Percentiles rank a stretch among this genome's conserved stretches.
Conservation (phyloP, 805 yeast species). For the Hanseniaspora mollemarum region DNA sequence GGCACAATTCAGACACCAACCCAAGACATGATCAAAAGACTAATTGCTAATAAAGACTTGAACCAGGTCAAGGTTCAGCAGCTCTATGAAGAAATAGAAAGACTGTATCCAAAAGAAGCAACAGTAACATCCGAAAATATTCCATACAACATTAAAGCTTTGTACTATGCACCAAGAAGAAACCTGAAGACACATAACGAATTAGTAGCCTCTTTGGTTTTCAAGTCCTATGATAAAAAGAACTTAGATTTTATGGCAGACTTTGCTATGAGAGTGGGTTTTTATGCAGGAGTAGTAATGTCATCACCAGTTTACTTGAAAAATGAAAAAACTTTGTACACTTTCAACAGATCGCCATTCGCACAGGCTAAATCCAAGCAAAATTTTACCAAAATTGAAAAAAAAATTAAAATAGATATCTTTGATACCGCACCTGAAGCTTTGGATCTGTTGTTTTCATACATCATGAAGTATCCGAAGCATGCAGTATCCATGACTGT, state of each 20-base stretch:
- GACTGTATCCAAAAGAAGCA: constrained; percentile 18
- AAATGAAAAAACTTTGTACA: constrained; percentile 75
- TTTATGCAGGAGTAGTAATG: constrained; percentile 77
- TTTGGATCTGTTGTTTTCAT: constrained; percentile 69
- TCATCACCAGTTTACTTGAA: constrained; percentile 59
- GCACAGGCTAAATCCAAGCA: constrained; percentile 90
- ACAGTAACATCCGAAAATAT: constrained; percentile 39
- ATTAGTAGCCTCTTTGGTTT: constrained; percentile 61
- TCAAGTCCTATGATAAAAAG: constrained; percentile 60
- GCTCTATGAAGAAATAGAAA: constrained; percentile 14
- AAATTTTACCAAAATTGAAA: constrained; percentile 82
- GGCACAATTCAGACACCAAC: constrained; percentile 16
- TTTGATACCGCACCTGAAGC: constrained; percentile 81
- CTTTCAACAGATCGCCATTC: constrained; percentile 86
- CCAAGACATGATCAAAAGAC: constrained; percentile 15
- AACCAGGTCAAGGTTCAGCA: constrained; percentile 32
- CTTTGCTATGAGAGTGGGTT: constrained; percentile 83
- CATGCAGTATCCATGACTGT: constrained; percentile 81
- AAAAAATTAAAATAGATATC: constrained; percentile 57
- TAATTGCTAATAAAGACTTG: constrained; percentile 21
- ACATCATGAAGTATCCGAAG: constrained; percentile 61
- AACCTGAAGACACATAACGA: constrained; percentile 59
- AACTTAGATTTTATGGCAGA: constrained; percentile 68
- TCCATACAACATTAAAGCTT: constrained; percentile 76
- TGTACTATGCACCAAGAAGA: constrained; percentile 68